A percentile compares a stretch with the other conserved stretches of the same genome.
Evolutionary conservation across 2,329 filamentous ascomycete species (phyloP).

Genomic region (Ceratocystis alfenasii): DNA sequence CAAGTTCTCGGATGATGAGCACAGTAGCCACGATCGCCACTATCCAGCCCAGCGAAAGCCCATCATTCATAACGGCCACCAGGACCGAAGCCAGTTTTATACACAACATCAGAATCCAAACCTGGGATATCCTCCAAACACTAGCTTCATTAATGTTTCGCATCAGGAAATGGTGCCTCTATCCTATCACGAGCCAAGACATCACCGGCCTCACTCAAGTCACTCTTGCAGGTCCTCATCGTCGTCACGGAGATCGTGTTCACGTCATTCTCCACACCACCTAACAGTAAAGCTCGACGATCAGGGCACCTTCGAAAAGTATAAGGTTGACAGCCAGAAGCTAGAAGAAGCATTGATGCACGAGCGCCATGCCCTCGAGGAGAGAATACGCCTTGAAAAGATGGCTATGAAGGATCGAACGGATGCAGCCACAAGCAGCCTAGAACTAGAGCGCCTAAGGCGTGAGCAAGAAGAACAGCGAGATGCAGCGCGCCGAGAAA

Average conservation of each 20-base stretch:
- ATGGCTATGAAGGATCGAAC: conserved; percentile 10
- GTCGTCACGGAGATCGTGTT: neutral
- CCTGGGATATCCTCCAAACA: neutral
- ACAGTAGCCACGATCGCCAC: neutral
- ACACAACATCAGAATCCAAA: neutral
- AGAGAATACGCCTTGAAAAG: neutral
- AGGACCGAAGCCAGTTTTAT: neutral
- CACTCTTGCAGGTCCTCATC: neutral
- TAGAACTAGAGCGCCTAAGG: conserved; percentile 12
- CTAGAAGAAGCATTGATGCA: neutral
- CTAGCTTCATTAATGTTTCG: neutral
- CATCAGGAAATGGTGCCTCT: neutral
- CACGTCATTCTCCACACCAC: neutral
- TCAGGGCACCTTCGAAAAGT: neutral
- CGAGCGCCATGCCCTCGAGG: neutral
- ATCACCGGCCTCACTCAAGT: neutral
- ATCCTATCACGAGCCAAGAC: neutral
- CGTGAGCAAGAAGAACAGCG: conserved; percentile 3
- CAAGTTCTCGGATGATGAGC: conserved; percentile 12
- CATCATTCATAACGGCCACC: neutral
- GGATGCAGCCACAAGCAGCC: neutral
- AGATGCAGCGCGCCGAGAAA: conserved; percentile 11
- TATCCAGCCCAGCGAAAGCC: neutral
- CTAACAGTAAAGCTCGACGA: neutral
- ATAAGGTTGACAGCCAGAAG: neutral